phyloP scores from a whole-genome alignment of 2,329 filamentous ascomycete genomes.

The Paracamarosporium sp. region DNA sequence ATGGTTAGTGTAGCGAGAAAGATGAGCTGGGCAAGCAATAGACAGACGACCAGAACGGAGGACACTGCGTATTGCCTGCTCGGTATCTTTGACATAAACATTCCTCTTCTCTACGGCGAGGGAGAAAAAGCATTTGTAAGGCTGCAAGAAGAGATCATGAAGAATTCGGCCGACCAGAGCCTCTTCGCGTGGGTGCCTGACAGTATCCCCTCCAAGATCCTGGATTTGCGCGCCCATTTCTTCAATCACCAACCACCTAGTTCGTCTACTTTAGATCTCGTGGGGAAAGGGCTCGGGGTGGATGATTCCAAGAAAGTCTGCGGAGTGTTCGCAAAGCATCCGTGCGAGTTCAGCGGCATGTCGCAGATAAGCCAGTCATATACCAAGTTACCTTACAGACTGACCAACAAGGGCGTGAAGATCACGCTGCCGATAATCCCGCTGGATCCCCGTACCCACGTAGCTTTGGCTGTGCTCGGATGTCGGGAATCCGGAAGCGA shows the following conservation, averaged over 20 bases:
- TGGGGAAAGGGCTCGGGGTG: not conserved
- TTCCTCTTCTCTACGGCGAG: slow-evolving; percentile 37
- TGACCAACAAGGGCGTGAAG: slow-evolving; percentile 7
- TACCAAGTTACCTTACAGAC: not conserved
- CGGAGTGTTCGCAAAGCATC: slow-evolving; percentile 1
- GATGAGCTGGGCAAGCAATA: slow-evolving; percentile 20
- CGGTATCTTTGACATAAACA: slow-evolving; percentile 33
- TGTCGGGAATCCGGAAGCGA: not conserved
- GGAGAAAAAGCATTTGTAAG: slow-evolving; percentile 24
- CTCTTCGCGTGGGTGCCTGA: slow-evolving; percentile 9
- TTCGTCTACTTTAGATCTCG: no score
- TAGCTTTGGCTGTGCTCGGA: not conserved
- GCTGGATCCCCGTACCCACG: not conserved
- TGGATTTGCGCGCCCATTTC: not conserved
- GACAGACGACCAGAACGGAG: slow-evolving; percentile 24
- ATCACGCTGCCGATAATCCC: not conserved
- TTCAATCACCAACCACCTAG: not conserved
- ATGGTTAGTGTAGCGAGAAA: slow-evolving; percentile 5
- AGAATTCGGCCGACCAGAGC: slow-evolving; percentile 5
- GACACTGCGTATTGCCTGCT: slow-evolving; percentile 32
- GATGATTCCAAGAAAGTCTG: not conserved
- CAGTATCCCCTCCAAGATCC: not conserved
- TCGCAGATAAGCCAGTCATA: no score
- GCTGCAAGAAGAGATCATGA: slow-evolving; percentile 25
- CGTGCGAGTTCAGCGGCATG: not conserved